Base-by-base conservation (phyloP, 1,284 basidiomycete species). In the Cutaneotrichosporon cyanovorans region DNA sequence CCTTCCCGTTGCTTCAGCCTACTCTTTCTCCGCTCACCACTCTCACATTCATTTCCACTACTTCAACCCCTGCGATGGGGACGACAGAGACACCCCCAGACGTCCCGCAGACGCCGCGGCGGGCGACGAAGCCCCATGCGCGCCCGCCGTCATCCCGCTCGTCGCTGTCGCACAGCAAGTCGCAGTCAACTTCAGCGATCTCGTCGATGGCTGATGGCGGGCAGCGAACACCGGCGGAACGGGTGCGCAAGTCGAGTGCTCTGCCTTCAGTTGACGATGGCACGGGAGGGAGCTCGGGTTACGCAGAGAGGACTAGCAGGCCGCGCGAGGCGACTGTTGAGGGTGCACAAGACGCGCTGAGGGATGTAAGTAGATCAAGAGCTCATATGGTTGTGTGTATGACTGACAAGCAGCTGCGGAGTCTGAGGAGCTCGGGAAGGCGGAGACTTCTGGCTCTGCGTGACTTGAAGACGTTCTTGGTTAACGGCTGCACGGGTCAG, bases 171-270 rank as follows among this genome's bases (percentile, higher is more conserved):
- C 65, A 68, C 45, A 47, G 62, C 22, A 68, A 68, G 47, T 61
- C 61, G 2, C 61, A 62, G 25, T 65, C 63, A 8, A 62, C 63
- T 1, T 65, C 62, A 11, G 61, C 60, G 0, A 37, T 65, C 4
- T 39, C 56, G 14, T 41, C 58, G 15, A 53, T 65, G n/a, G 59
- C 55, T 10, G 40, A 42, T 14, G 37, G 10, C 25, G 25, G 25
- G 12, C 25, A 28, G 25, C 25, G 25, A 7, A 28, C 25, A 7
- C 25, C 25, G 25, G 25, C 25, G 7, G 33, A 12, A 16, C 41
- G 37, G 32, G 37, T 33, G 22, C 30, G 39, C 37, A 30, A 33
- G 14, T 22, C n/a, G 12, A 35, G 19, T 16, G 33, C 42, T 4
- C 33, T 38, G 4, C n/a, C 42, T n/a, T 25, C 19, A 18, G 22